phyloP scores from a whole-genome alignment of 352 stramenopile species.

The Blastocystis sp. region DNA sequence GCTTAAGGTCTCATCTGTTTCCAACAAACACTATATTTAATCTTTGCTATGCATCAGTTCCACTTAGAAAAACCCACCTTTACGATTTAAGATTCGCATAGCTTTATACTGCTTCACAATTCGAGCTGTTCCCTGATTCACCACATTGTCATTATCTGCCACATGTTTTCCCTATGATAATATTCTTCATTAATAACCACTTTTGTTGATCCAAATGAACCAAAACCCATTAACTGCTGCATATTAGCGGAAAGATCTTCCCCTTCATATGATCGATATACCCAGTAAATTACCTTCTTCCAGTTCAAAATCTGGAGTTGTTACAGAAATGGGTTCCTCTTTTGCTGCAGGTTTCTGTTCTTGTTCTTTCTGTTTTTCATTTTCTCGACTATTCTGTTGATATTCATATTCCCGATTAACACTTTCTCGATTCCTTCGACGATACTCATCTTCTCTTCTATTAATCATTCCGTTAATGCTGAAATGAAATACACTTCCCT shows the following conservation, averaged over 20 bases:
- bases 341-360: neutral
- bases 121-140: constrained; percentile 31
- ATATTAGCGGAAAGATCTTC: constrained; percentile 22
- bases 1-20: neutral
- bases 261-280: neutral
- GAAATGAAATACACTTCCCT: constrained; percentile 2
- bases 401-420: neutral
- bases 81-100: constrained; percentile 53
- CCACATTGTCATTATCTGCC: constrained; percentile 27
- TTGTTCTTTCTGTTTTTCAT: neutral
- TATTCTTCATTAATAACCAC: neutral
- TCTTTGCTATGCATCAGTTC: constrained; percentile 16
- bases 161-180: constrained; percentile 44
- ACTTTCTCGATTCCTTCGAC: neutral
- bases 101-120: constrained; percentile 50
- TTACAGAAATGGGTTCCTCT: neutral
- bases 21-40: constrained; percentile 36
- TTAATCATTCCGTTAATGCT: neutral
- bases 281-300: constrained; percentile 12
- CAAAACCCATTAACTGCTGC: constrained; percentile 43
- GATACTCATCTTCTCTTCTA: constrained; percentile 24
- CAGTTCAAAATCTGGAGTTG: neutral
- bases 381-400: neutral
- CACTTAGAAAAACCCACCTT: neutral
- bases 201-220: constrained; percentile 39